These are phyloP conservation scores for Lasiodiplodia hormozganensis DNA, from an alignment of 2,329 filamentous ascomycete species.

Conservation along the genomic window DNA sequence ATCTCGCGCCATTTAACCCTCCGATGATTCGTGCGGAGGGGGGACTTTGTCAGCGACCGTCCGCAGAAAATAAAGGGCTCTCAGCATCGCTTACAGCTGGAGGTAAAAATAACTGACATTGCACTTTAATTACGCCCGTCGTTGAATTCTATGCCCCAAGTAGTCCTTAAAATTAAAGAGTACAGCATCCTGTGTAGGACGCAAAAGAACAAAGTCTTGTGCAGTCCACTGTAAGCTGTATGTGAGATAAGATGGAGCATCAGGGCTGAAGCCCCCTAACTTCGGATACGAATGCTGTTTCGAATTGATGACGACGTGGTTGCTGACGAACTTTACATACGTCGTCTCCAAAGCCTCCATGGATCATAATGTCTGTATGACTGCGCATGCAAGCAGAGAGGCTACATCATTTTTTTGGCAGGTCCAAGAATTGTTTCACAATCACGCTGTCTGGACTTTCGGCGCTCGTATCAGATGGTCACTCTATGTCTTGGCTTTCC, in stretches of 20 bases:
- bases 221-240: neutral
- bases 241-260: neutral
- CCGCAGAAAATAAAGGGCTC: neutral
- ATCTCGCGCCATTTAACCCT: constrained; percentile 1
- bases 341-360: neutral
- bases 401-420: neutral
- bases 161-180: too few relatives aligned
- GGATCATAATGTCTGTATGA: neutral
- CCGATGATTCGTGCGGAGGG: constrained; percentile 1
- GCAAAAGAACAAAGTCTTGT: too few relatives aligned
- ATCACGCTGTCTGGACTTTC: neutral
- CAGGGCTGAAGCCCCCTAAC: neutral
- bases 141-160: too few relatives aligned
- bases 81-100: too few relatives aligned
- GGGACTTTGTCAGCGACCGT: constrained; percentile 1
- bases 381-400: neutral
- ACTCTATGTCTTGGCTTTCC: neutral
- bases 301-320: neutral
- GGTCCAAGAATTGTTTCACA: neutral
- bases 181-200: too few relatives aligned
- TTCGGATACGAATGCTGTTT: neutral
- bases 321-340: neutral
- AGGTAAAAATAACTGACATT: too few relatives aligned
- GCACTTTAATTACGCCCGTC: too few relatives aligned
- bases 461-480: neutral